Base-by-base conservation (phyloP, 495 filamentous ascomycete genomes). In the Daldinia bambusicola region DNA sequence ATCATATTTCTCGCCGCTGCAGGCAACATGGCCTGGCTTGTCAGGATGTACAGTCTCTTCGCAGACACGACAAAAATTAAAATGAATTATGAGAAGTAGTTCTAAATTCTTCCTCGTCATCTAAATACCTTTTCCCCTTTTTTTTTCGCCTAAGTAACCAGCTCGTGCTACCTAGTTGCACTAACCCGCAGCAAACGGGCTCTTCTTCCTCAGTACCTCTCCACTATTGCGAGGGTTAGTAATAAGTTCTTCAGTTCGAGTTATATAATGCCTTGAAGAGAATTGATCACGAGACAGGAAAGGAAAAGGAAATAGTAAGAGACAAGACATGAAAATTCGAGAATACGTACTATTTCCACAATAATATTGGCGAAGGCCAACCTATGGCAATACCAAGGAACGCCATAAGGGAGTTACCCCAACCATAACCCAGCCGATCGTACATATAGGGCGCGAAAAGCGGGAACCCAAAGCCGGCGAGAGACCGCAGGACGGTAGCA, bases 391-490 rank as follows among this genome's bases (percentile, higher is more conserved):
- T 69, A 0, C 82, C 82, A n/a, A 87, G 67, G 52, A 87, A 83
- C 0, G 82, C 87, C 64, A 89, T 79, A 8, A 89, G 58, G 52
- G 82, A 85, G 60, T 84, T 86, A 4, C 85, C 88, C 84, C 86
- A 88, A 30, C 87, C 87, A 63, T 86, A 77, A 2, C 83, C 84
- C 9, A 90, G 78, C 18, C 77, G 78, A 34, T 77, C 66, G 74
- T 88, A 94, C 85, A 93, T 81, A 34, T 80, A 82, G 2, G 89
- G 90, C 4, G 90, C 90, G 68, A 94, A 94, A 4, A 95, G 81
- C 22, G 92, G 92, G 65, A 95, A 94, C 13, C 83, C 86, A 73
- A 94, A 93, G 1, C 92, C 92, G 0, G 89, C 88, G 13, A 93
- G 50, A 22, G 83, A 88, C 16, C 93, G 83, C 69, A 95, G 74